Conservation (phyloP, 805 yeast species). For the Kregervanrija pseudodelftensis region DNA sequence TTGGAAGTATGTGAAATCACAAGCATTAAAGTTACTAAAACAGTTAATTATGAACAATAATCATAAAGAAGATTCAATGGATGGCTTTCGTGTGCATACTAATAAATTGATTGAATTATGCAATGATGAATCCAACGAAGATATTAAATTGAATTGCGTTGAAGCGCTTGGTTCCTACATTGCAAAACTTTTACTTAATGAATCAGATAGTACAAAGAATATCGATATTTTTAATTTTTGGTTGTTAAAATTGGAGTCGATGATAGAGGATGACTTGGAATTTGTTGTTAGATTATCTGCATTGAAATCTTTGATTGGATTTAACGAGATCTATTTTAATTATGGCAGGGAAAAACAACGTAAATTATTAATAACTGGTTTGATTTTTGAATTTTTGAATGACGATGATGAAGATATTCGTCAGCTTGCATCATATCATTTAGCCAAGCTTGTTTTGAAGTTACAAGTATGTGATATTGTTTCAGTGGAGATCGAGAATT, state of each 20-base stretch:
- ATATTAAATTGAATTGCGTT: constrained; percentile 39
- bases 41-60: constrained; percentile 11
- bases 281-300: constrained; percentile 39
- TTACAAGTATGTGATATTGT: constrained; percentile 14
- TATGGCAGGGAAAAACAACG: background rate
- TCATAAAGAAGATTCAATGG: background rate
- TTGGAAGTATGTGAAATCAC: constrained; percentile 41
- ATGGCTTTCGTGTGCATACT: constrained; percentile 8
- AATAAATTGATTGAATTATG: constrained; percentile 20
- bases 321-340: constrained; percentile 9
- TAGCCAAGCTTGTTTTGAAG: constrained; percentile 27
- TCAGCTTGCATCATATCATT: constrained; percentile 34
- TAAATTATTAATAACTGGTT: constrained; percentile 4
- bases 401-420: constrained; percentile 70
- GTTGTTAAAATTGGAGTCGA: constrained; percentile 22
- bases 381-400: constrained; percentile 31
- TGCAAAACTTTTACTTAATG: constrained; percentile 5
- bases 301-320: constrained; percentile 34
- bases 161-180: constrained; percentile 45
- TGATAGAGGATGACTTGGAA: constrained; percentile 38
- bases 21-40: constrained; percentile 31
- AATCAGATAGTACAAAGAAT: constrained; percentile 1
- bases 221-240: constrained; percentile 17
- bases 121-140: constrained; percentile 17
- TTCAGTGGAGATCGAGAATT: constrained; percentile 28